Conservation (phyloP, 225 moss, liverwort and hornwort species). For the Lunularia cruciata region DNA sequence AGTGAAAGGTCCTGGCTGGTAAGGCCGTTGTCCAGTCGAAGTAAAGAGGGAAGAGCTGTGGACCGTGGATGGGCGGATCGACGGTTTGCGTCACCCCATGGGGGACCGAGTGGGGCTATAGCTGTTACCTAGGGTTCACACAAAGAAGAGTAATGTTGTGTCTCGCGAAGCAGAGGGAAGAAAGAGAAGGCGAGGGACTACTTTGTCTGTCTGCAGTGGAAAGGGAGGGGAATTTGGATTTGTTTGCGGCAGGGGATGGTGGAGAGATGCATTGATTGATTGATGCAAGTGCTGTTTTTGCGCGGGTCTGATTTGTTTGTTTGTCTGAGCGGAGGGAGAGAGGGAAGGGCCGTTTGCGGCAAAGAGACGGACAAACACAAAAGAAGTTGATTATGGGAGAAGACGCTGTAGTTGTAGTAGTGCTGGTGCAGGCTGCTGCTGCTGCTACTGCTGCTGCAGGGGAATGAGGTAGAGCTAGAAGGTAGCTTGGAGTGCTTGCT, state of each 20-base stretch:
- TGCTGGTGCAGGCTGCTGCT: too few species aligned
- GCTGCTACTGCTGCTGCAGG: conserved; percentile 5
- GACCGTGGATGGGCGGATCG: conserved; percentile 9
- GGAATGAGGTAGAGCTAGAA: neutral
- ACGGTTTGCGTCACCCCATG: neutral
- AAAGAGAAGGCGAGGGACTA: neutral
- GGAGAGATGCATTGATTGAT: neutral
- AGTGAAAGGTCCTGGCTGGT: neutral
- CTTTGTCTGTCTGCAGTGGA: conserved; percentile 4
- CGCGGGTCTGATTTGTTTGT: neutral
- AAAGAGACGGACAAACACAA: conserved; percentile 17
- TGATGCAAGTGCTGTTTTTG: conserved; percentile 9
- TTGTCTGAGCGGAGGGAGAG: too few species aligned
- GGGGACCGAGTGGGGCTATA: conserved; percentile 1
- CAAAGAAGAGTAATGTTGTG: neutral
- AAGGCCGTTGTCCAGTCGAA: conserved; percentile 1
- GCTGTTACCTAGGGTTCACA: conserved; percentile 14
- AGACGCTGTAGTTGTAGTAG: neutral
- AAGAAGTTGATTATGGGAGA: conserved; percentile 13
- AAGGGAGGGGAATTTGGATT: conserved; percentile 11
- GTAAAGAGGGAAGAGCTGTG: neutral
- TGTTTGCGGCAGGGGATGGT: conserved; percentile 11
- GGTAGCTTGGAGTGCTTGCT: conserved; percentile 3
- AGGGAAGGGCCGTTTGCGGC: conserved; percentile 16
- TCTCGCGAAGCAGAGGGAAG: neutral